Evolutionary conservation across 1,284 basidiomycete species (phyloP).

Genomic region (Ganoderma lucidum): DNA sequence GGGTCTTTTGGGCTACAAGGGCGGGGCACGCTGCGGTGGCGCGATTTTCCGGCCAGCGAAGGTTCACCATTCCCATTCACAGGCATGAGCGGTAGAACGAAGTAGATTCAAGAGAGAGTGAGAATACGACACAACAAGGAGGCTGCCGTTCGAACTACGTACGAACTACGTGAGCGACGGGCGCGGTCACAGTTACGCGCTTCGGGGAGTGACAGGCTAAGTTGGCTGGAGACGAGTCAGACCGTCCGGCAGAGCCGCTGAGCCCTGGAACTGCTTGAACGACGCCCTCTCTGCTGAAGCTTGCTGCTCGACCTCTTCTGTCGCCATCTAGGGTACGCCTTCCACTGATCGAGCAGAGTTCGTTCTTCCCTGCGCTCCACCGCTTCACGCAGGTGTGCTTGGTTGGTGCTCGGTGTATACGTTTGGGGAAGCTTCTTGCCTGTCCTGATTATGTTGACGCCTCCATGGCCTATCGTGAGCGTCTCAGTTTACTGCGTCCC

Average conservation of each 20-base stretch:
- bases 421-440: background rate
- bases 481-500: background rate
- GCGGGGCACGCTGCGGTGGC: background rate
- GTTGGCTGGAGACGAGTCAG: conserved; percentile 5
- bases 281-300: background rate
- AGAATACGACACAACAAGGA: conserved; percentile 3
- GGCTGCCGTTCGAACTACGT: conserved; percentile 8
- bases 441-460: background rate
- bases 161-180: background rate
- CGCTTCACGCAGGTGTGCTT: background rate
- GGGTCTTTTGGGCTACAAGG: background rate
- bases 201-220: conserved; percentile 18
- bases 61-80: background rate
- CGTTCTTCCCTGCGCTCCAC: background rate
- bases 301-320: background rate
- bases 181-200: conserved; percentile 11
- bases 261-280: background rate
- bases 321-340: background rate
- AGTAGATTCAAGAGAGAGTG: background rate
- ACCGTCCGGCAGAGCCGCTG: background rate
- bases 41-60: background rate
- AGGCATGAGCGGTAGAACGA: background rate
- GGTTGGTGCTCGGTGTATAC: background rate
- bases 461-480: background rate
- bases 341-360: background rate